Evolutionary conservation across 345 rosid species (phyloP), one percentile per base, ranked within the genome.

Genomic region (Turnera subulata): DNA sequence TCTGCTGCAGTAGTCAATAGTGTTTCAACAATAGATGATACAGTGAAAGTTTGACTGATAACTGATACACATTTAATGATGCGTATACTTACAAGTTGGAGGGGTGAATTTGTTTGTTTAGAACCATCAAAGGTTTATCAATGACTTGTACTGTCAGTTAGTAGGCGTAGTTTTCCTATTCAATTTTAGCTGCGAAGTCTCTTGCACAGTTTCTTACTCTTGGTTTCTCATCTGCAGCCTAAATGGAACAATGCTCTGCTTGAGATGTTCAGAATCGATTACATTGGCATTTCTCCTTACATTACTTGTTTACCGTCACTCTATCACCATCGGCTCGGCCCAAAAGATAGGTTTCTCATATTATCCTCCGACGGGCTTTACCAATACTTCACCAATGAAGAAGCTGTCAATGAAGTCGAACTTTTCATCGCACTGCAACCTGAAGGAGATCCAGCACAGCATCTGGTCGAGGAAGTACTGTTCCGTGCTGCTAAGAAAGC

Each of bases 371-470:
- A 93, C 38, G 99, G 99, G 32, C 85, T 93, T 23, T 89, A 83
- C 40, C 88, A 93, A 43, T 87, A 89, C 74, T 78, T 93, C 59
- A 82, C 94, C 2, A 93, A 84, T 13, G 83, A 89, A 68, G 92
- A 93, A 77, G 99, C 83, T 51, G 76, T 85, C 15, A 65, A 78
- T 8, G 88, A 84, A 62, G 89, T 89, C 0, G 90, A 83, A 22
- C 80, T 78, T 16, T 93, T 93, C 82, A 79, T 85, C 11, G 57
- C 86, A 26, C 76, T 84, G 12, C 84, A 80, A 54, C 97, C 99
- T 0, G 96, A 87, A 66, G 96, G 96, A 10, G 99, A 93, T 74
- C 99, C 99, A 3, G 97, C 99, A 0, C 94, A 89, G 56, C 96
- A 93, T 73, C 89, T 93, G 5, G 73, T 93, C 1, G 90, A 89